Evolutionary conservation across 768 basidiomycete genomes (phyloP), one percentile per base, ranked within the genome.

Genomic region (Glaciozyma antarctica): DNA sequence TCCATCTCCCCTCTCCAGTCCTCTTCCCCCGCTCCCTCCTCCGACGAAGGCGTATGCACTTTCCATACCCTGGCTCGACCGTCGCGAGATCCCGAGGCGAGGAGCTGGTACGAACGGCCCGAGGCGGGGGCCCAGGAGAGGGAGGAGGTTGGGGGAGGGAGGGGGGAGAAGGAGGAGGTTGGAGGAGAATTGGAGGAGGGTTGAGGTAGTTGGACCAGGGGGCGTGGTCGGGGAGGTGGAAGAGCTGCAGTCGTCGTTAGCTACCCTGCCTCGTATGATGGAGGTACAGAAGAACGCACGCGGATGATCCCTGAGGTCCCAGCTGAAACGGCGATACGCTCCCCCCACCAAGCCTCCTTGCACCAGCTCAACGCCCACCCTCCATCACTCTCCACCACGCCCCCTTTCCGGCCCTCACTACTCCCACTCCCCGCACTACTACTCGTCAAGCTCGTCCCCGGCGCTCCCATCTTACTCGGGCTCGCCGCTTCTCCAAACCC

Each of bases 301-400:
- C 94, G 91, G 53, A 97, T 79, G 26, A 84, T 77, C 0, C 88
- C 88, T 64, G 80, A 82, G 2, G 83, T 80, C 2, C 91, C 92
- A 61, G 82, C 83, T 2, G 85, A 83, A 0, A 84, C 85, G 13
- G 90, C 91, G 57, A 97, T 80, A 24, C 94, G 74, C 74, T 92
- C 88, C 2, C 94, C 94, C 92, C 92, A 95, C 77, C 92, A 95
- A 66, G 83, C 81, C 72, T 98, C 95, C 74, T 90, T 90, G 77
- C 93, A 97, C 92, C 93, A 99, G 12, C 87, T 87, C 51, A 99
- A 77, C 63, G 86, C 87, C 91, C 91, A 97, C 1, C 88, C 93
- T 5, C 90, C 90, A 61, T 90, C 86, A 3, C 90, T 90, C 76
- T 93, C 88, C 49, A 86, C 80, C 70, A 83, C 85, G 84, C 86